A percentile compares a stretch with the other conserved stretches of the same genome.
These are phyloP conservation scores for Cystobasidium onofrii DNA, from an alignment of 768 basidiomycete genomes.

Conservation along the genomic window DNA sequence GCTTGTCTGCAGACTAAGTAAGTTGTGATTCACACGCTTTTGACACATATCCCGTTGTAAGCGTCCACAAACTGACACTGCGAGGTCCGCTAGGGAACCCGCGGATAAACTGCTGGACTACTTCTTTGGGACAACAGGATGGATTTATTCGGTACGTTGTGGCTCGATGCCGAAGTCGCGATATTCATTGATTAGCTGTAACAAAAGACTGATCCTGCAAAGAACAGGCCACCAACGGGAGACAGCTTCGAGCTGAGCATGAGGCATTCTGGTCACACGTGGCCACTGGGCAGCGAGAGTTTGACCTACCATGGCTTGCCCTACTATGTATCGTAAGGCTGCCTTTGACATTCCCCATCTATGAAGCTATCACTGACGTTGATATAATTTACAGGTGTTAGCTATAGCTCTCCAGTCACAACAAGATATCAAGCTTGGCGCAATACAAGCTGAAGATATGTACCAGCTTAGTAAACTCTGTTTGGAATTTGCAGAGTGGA, in stretches of 20 bases:
- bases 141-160: background rate
- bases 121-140: background rate
- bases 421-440: background rate
- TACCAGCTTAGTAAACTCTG: constrained; percentile 2
- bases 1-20: background rate
- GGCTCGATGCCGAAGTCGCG: too few relatives aligned
- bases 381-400: background rate
- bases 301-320: constrained; percentile 1
- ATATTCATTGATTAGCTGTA: too few relatives aligned
- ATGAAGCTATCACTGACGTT: too few relatives aligned
- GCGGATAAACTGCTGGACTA: background rate
- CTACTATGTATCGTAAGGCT: background rate
- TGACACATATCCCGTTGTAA: background rate
- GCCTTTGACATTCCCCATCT: too few relatives aligned
- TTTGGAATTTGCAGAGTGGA: constrained; percentile 2
- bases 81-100: background rate
- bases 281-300: background rate
- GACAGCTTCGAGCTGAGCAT: background rate
- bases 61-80: background rate
- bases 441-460: background rate
- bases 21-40: background rate
- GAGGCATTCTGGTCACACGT: background rate
- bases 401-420: constrained; percentile 8
- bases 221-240: background rate
- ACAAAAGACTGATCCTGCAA: background rate